phyloP scores from a whole-genome alignment of 192 early-diverging fungal species.

The Dissophora ornata region DNA sequence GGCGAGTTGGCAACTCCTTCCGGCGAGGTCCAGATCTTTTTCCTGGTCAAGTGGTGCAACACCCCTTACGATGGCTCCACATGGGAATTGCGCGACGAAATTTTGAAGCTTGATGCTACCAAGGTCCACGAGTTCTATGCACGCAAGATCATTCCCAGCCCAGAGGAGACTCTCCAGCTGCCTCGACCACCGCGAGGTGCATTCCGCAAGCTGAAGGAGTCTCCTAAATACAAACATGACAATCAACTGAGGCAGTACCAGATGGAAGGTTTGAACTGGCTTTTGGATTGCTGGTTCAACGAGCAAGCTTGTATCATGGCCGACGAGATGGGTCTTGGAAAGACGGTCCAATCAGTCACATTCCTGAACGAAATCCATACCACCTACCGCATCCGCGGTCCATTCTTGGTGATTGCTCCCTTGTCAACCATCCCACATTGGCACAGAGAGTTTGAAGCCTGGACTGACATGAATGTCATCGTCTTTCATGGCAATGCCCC shows the following conservation, averaged over 20 bases:
- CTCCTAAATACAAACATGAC: conserved; percentile 77
- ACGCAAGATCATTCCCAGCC: conserved; percentile 66
- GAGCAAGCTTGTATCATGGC: conserved; percentile 97
- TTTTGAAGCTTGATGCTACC: conserved; percentile 67
- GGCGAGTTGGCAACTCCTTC: conserved; percentile 71
- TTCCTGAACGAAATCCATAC: conserved; percentile 78
- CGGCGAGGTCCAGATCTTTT: conserved; percentile 69
- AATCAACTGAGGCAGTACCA: conserved; percentile 81
- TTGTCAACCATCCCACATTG: conserved; percentile 73
- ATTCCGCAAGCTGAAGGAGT: conserved; percentile 68
- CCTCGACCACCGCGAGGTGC: conserved; percentile 59
- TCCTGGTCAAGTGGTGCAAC: conserved; percentile 81
- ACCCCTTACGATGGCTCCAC: conserved; percentile 78
- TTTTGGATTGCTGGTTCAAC: conserved; percentile 83
- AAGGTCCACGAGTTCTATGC: conserved; percentile 76
- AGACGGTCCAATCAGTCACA: conserved; percentile 85
- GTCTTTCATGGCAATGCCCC: conserved; percentile 71
- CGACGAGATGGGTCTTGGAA: conserved; percentile 96
- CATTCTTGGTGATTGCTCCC: conserved; percentile 78
- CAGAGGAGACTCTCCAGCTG: conserved; percentile 58
- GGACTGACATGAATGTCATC: conserved; percentile 53
- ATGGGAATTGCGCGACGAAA: conserved; percentile 73
- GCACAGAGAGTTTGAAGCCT: conserved; percentile 64
- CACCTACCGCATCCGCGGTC: conserved; percentile 72
- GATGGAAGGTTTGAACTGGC: conserved; percentile 88